These are phyloP conservation scores for Oropetium thomaeum DNA, from an alignment of 176 grass and related monocot genomes.

Conservation along the genomic window DNA sequence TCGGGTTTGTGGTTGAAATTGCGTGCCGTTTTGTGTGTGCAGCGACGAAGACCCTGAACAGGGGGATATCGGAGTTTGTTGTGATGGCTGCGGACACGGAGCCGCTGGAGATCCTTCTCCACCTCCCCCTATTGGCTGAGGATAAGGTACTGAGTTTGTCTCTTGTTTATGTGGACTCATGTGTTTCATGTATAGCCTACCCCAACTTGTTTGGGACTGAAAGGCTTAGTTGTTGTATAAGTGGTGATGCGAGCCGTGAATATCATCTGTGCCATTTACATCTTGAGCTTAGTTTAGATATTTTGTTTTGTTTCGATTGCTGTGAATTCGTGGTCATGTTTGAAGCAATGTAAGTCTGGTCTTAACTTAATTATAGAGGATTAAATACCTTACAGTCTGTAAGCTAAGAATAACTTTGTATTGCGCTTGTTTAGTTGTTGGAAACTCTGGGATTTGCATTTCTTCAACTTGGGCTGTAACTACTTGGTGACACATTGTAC, in stretches of 20 bases:
- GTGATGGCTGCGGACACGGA: conserved; percentile 89
- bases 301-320: background rate
- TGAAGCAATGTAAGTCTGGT: background rate
- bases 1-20: background rate
- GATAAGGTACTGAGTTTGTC: conserved; percentile 53
- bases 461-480: background rate
- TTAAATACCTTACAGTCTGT: no score
- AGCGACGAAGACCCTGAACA: conserved; percentile 87
- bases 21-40: background rate
- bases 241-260: background rate
- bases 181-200: no score
- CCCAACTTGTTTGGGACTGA: no score
- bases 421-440: background rate
- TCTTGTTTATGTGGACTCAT: no score
- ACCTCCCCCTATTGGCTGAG: conserved; percentile 75
- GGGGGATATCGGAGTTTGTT: conserved; percentile 83
- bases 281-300: background rate
- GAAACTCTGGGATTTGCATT: background rate
- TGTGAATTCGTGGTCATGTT: background rate
- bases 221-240: no score
- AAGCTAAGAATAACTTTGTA: no score
- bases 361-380: no score
- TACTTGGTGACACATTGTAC: background rate
- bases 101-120: conserved; percentile 84
- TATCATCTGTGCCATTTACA: background rate